phyloP scores from a whole-genome alignment of 2,329 filamentous ascomycete genomes.

The Laburnicola sp. region DNA sequence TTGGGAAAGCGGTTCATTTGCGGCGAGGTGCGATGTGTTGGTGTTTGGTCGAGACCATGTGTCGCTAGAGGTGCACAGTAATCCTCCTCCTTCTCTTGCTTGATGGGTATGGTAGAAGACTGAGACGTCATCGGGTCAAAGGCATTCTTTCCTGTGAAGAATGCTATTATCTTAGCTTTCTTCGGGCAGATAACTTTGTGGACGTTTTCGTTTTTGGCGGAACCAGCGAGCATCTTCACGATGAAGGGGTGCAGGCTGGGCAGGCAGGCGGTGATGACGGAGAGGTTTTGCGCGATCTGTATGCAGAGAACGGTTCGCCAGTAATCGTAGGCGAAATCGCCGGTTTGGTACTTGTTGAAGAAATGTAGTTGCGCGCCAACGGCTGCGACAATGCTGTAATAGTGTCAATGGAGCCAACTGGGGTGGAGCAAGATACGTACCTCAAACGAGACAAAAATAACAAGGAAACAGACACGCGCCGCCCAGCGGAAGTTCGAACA shows the following conservation, averaged over 20 bases:
- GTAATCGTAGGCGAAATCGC: slow-evolving; percentile 19
- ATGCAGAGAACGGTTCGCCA: slow-evolving; percentile 29
- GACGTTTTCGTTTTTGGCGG: slow-evolving; percentile 17
- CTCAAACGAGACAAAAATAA: slow-evolving; percentile 29
- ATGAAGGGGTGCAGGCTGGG: slow-evolving; percentile 32
- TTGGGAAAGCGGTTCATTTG: slow-evolving; percentile 21
- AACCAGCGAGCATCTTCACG: slow-evolving; percentile 22
- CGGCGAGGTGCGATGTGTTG: slow-evolving; percentile 25
- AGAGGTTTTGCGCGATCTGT: slow-evolving; percentile 35
- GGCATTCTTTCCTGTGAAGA: slow-evolving; percentile 4
- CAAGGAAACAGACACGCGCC: slow-evolving; percentile 27
- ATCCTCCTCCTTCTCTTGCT: slow-evolving; percentile 13
- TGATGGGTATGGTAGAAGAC: slow-evolving; percentile 18
- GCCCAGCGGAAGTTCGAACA: slow-evolving; percentile 25
- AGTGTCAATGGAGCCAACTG: slow-evolving; percentile 5
- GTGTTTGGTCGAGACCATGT: slow-evolving; percentile 30
- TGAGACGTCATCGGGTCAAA: slow-evolving; percentile 14
- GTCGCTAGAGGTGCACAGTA: slow-evolving; percentile 36
- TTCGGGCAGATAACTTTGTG: slow-evolving; percentile 5
- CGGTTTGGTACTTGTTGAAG: slow-evolving; percentile 21
- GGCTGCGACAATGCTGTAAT: slow-evolving; percentile 26
- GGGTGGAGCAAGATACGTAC: slow-evolving; percentile 14
- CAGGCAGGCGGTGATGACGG: slow-evolving; percentile 34
- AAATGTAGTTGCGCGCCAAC: slow-evolving; percentile 26
- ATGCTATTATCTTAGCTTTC: slow-evolving; percentile 3